Evolutionary conservation across 129 eudicot species (phyloP).

Genomic region (Helianthus annuus): HanXRQr2.0-SUNRISE NC_035433.2:10108601-10109100

Average conservation of each 20-base stretch:
- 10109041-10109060: too few relatives aligned
- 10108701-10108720: conserved; percentile 16
- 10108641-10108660: neutral
- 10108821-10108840: conserved; percentile 76
- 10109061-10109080: neutral
- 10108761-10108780: conserved; percentile 66
- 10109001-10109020: too few relatives aligned
- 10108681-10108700: neutral
- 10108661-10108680: conserved; percentile 10
- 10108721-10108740: neutral
- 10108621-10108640: neutral
- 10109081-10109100: neutral
- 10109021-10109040: too few relatives aligned
- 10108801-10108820: conserved; percentile 85
- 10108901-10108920: neutral
- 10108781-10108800: conserved; percentile 75
- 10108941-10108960: conserved; percentile 11
- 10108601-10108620: neutral
- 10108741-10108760: conserved; percentile 3
- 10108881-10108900: conserved; percentile 1
- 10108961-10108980: neutral
- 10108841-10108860: conserved; percentile 57
- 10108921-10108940: neutral
- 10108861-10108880: conserved; percentile 12
- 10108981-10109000: too few relatives aligned